Evolutionary conservation across 2,329 filamentous ascomycete genomes (phyloP).

Genomic region (Nemania sp.): DNA sequence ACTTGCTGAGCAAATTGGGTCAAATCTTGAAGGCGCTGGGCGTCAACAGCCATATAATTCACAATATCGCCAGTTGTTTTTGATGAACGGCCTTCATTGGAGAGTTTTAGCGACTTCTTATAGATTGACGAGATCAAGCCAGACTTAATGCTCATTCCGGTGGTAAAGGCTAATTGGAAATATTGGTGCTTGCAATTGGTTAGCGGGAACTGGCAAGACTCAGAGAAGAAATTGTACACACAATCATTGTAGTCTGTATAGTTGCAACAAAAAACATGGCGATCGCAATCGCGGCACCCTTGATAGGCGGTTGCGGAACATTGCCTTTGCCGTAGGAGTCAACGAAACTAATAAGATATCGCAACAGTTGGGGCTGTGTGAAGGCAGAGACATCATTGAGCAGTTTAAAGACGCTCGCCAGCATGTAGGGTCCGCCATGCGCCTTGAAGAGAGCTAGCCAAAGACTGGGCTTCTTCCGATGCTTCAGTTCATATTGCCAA

Average conservation of each 20-base stretch:
- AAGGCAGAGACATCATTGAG: conserved; percentile 85
- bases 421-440: conserved; percentile 81
- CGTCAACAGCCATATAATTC: conserved; percentile 99
- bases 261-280: conserved; percentile 90
- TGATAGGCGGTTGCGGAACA: conserved; percentile 73
- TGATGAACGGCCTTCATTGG: conserved; percentile 84
- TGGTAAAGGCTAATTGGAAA: conserved; percentile 92
- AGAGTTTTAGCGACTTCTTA: conserved; percentile 83
- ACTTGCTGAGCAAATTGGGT: conserved; percentile 94
- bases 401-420: conserved; percentile 86
- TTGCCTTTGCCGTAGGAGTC: conserved; percentile 67
- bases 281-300: conserved; percentile 84
- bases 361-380: conserved; percentile 85
- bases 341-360: conserved; percentile 82
- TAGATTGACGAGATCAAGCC: conserved; percentile 90
- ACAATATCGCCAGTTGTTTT: conserved; percentile 98
- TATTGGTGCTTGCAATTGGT: conserved; percentile 73
- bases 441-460: conserved; percentile 85
- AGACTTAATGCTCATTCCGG: conserved; percentile 95
- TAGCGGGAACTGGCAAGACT: conserved; percentile 24
- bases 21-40: conserved; percentile 90
- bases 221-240: conserved; percentile 33
- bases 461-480: conserved; percentile 70
- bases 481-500: conserved; percentile 77
- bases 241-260: conserved; percentile 81